phyloP scores from a whole-genome alignment of 2,329 filamentous ascomycete genomes.

The Monilinia polystroma region DNA sequence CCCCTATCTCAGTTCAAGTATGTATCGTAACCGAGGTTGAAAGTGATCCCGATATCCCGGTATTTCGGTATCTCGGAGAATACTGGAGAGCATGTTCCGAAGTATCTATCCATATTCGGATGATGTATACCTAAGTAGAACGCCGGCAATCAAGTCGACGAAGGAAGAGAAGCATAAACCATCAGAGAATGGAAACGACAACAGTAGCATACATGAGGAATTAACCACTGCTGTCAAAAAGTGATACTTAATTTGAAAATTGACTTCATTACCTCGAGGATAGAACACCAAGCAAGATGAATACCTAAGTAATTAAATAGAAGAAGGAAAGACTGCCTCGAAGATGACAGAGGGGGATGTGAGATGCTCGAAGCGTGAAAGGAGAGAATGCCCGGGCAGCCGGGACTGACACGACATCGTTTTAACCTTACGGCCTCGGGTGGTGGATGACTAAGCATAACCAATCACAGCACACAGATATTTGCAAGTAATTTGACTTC shows the following conservation, averaged over 20 bases:
- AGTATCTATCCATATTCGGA: background rate
- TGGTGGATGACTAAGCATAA: conserved; percentile 14
- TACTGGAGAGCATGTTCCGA: background rate
- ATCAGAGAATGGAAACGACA: background rate
- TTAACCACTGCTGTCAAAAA: background rate
- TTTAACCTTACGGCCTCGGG: background rate
- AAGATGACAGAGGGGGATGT: background rate
- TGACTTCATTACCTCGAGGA: background rate
- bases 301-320: background rate
- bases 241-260: background rate
- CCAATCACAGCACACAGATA: conserved; percentile 16
- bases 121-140: background rate
- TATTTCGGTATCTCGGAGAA: background rate
- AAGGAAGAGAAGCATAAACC: background rate
- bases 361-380: background rate
- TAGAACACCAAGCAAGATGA: background rate
- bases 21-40: background rate
- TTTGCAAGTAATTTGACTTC: conserved; percentile 21
- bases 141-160: background rate
- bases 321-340: no score
- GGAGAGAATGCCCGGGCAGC: background rate
- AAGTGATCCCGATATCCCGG: background rate
- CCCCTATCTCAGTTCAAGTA: background rate
- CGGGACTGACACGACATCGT: background rate
- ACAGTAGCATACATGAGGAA: background rate